Percentiles rank a stretch among this genome's conserved stretches.
phyloP scores from a whole-genome alignment of 2,329 filamentous ascomycete species.

The Ilyonectria robusta region DNA sequence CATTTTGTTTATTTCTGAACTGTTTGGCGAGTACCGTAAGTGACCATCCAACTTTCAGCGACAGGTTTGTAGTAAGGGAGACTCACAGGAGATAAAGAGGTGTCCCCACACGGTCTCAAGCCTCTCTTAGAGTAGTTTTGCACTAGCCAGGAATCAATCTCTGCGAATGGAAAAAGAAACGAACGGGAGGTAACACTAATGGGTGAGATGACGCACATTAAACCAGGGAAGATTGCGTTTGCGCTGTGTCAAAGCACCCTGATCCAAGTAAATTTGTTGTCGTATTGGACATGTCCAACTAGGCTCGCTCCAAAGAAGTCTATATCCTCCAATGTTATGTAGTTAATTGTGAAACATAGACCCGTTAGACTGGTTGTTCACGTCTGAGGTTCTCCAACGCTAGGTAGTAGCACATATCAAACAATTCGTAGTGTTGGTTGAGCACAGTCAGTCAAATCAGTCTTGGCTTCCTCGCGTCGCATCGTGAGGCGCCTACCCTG shows the following conservation, averaged over 20 bases:
- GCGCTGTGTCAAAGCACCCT: too few species aligned
- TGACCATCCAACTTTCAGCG: background rate
- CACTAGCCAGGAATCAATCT: background rate
- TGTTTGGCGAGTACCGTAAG: background rate
- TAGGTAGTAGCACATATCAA: too few species aligned
- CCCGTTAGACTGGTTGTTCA: too few species aligned
- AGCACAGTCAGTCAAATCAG: background rate
- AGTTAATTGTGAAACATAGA: too few species aligned
- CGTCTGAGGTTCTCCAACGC: too few species aligned
- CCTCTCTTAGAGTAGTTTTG: background rate
- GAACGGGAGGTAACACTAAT: background rate
- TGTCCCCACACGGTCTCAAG: background rate
- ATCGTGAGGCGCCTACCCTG: too few species aligned
- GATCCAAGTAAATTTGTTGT: background rate
- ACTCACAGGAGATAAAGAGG: background rate
- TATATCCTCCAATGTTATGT: too few species aligned
- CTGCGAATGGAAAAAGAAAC: background rate
- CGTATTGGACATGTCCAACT: too few species aligned
- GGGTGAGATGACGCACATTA: background rate
- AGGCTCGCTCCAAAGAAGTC: too few species aligned
- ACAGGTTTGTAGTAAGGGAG: background rate
- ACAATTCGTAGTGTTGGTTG: too few species aligned
- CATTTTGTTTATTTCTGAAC: conserved; percentile 22
- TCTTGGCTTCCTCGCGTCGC: background rate
- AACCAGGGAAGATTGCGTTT: background rate